Conservation (phyloP, 352 stramenopile species). For the Pilasporangium apinafurcum region DNA sequence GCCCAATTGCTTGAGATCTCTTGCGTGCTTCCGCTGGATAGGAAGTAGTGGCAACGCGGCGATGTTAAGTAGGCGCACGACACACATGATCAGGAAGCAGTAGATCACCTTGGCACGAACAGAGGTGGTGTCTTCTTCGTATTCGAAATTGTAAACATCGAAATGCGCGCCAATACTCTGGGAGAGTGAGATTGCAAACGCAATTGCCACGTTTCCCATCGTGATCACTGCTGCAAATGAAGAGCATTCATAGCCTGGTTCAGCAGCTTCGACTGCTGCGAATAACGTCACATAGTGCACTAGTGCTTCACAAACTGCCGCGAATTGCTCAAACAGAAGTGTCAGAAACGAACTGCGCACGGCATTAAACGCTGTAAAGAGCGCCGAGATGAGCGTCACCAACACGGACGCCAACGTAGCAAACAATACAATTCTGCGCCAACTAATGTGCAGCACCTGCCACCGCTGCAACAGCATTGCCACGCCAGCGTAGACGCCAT, state of each 20-base stretch:
- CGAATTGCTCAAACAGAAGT: constrained; percentile 45
- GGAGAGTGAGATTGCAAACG: constrained; percentile 50
- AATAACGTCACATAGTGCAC: constrained; percentile 48
- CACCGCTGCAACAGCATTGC: constrained; percentile 18
- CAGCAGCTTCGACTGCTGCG: constrained; percentile 31
- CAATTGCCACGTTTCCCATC: constrained; percentile 41
- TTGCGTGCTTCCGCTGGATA: constrained; percentile 22
- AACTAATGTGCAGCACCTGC: constrained; percentile 15
- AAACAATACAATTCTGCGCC: constrained; percentile 26
- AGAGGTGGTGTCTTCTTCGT: constrained; percentile 26
- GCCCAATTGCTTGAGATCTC: constrained; percentile 15
- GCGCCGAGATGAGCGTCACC: constrained; percentile 23
- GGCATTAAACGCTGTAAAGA: constrained; percentile 53
- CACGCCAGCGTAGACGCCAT: constrained; percentile 27
- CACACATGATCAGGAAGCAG: constrained; percentile 33
- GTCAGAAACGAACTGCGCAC: constrained; percentile 39
- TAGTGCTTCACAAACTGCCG: constrained; percentile 39
- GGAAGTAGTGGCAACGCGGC: constrained; percentile 32
- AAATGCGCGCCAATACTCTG: constrained; percentile 59
- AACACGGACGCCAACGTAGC: constrained; percentile 25
- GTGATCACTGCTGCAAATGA: constrained; percentile 49
- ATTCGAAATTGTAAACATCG: constrained; percentile 53
- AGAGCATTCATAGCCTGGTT: constrained; percentile 35
- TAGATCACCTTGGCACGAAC: constrained; percentile 38
- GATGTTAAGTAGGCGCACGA: constrained; percentile 21